Percentiles rank a stretch among this genome's conserved stretches.
phyloP scores from a whole-genome alignment of 129 eudicot species.

The Oenanthe sinensis region DNA sequence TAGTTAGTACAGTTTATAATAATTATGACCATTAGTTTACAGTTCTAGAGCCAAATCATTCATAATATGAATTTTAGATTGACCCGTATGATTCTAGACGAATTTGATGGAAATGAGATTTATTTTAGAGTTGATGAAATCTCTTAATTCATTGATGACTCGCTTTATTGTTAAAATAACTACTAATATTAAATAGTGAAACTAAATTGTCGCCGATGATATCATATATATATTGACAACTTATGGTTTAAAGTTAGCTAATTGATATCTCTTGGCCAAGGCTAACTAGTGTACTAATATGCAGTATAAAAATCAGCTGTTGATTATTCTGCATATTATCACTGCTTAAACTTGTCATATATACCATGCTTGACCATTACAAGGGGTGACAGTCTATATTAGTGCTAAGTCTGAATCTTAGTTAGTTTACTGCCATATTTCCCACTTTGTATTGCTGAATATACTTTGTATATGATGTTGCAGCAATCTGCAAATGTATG shows the following conservation, averaged over 20 bases:
- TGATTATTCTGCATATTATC: not conserved
- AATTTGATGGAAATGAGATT: not conserved
- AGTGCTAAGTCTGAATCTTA: not conserved
- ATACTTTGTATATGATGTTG: slow-evolving; percentile 16
- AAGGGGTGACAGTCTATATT: not conserved
- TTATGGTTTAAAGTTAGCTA: not conserved
- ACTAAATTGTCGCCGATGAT: not conserved
- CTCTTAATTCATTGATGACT: not conserved
- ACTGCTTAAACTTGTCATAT: not conserved
- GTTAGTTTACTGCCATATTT: slow-evolving; percentile 9
- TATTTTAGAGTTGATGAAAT: not conserved
- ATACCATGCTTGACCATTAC: not conserved
- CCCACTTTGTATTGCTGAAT: slow-evolving; percentile 5
- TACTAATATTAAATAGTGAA: not conserved
- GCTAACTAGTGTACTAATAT: not conserved
- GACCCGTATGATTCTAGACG: not conserved
- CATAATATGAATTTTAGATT: not conserved
- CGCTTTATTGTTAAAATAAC: not conserved
- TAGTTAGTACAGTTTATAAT: not conserved
- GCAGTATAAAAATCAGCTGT: not conserved
- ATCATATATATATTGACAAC: not conserved
- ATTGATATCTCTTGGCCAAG: not conserved
- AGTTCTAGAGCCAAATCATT: not conserved
- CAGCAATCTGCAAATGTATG: slow-evolving; percentile 86
- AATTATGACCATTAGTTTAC: not conserved